Evolutionary conservation across 129 eudicot genomes (phyloP), one percentile per base, ranked within the genome.

Genomic region (Artemisia annua): DNA sequence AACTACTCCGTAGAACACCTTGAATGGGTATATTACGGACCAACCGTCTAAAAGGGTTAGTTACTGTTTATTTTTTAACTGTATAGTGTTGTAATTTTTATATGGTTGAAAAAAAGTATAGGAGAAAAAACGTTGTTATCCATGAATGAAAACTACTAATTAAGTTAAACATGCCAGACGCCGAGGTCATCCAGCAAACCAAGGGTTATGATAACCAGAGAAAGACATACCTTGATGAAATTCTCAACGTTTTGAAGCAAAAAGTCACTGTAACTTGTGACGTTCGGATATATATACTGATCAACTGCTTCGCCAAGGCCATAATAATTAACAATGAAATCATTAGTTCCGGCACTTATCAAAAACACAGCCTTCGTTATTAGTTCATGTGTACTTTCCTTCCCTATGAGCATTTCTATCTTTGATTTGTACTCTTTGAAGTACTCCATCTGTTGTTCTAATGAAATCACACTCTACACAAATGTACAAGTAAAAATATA

Each of bases 311-410:
- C 64, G 57, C 58, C 82, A 1, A 73, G n/a, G 5, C 66, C 77
- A 68, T 75, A 84, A 80, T 92, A 92, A 64, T 81, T 89, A 19
- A 83, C 50, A 0, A 78, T 69, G 48, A 79, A 83, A 72, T 92
- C 97, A 53, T 92, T 92, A 46, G 97, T 89, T 7, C 96, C 96
- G 0, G 91, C 88, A 30, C 96, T 89, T 0, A 87, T 14, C 2
- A 92, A 6, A 70, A 68, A 82, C 0, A 67, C 56, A 0, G 95
- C 85, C 9, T 81, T 85, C 7, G 49, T 71, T 10, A 89, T 80
- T 57, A 81, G 56, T 13, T 20, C 56, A 22, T 68, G 17, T 0
- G 84, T 72, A 15, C 78, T 75, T 54, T 87, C 85, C 16, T 62
- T 76, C 43, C 96, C 98, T 32, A 92, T 76, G 2, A 71, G 61